Conservation (phyloP, 768 basidiomycete species). For the Leccinellum luteum region DNA sequence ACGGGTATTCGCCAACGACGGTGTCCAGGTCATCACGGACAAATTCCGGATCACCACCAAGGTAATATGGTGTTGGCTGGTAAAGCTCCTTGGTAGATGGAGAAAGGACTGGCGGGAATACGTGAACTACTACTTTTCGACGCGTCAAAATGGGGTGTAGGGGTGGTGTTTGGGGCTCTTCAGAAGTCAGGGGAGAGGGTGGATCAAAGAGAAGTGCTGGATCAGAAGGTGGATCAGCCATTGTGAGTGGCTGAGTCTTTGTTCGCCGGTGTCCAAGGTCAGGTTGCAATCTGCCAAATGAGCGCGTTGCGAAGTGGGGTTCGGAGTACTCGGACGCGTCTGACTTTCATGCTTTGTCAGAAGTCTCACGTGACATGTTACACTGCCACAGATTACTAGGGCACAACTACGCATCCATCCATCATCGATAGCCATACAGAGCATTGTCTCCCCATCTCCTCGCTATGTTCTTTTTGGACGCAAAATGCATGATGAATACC, state of each 20-base stretch:
- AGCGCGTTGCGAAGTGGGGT: slow-evolving; percentile 13
- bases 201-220: slow-evolving; percentile 17
- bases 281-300: background rate
- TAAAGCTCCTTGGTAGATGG: slow-evolving; percentile 42
- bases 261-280: background rate
- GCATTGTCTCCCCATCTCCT: slow-evolving; percentile 49
- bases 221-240: slow-evolving; percentile 16
- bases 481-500: slow-evolving; percentile 72
- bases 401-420: background rate
- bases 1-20: slow-evolving; percentile 57
- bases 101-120: slow-evolving; percentile 39
- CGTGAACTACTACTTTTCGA: slow-evolving; percentile 30
- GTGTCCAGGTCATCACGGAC: slow-evolving; percentile 35
- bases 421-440: slow-evolving; percentile 37
- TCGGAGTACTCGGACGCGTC: background rate
- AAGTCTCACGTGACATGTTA: slow-evolving; percentile 8
- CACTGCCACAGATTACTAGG: background rate
- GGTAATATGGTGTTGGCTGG: slow-evolving; percentile 32
- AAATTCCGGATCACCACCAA: slow-evolving; percentile 35
- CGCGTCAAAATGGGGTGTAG: slow-evolving; percentile 7
- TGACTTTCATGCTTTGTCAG: slow-evolving; percentile 12
- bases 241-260: slow-evolving; percentile 4
- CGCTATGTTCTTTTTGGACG: slow-evolving; percentile 48
- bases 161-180: slow-evolving; percentile 5
- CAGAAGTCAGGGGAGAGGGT: slow-evolving; percentile 18